Conservation (phyloP, 164 flowering plant genomes). For the Umbellularia californica region DNA sequence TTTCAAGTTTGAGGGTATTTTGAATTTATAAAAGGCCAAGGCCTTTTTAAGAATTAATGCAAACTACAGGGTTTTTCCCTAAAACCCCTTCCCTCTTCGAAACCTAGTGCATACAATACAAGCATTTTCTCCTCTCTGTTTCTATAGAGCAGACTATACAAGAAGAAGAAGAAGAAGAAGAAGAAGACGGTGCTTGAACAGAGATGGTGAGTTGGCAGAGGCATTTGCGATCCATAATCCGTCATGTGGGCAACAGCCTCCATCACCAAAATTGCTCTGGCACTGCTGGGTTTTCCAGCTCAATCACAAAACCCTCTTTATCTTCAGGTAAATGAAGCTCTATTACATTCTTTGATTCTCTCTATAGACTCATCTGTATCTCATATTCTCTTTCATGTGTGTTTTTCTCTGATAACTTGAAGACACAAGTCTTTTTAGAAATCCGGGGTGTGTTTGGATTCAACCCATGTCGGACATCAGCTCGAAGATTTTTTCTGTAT, state of each 20-base stretch:
- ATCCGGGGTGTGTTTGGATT: background rate
- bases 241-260: background rate
- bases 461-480: background rate
- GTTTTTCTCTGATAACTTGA: background rate
- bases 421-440: background rate
- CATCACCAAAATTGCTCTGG: background rate
- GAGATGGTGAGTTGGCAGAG: constrained; percentile 5
- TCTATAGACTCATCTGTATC: background rate
- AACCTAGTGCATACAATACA: too few relatives aligned
- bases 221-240: constrained; percentile 2
- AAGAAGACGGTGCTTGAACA: too few relatives aligned
- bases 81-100: too few relatives aligned
- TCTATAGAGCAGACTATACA: too few relatives aligned
- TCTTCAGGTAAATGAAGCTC: background rate
- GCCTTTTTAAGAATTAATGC: too few relatives aligned
- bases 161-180: too few relatives aligned
- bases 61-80: too few relatives aligned
- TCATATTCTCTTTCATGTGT: too few relatives aligned
- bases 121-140: too few relatives aligned
- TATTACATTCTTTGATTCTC: background rate
- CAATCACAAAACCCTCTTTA: background rate
- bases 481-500: background rate
- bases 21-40: too few relatives aligned
- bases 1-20: too few relatives aligned
- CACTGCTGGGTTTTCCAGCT: background rate